A percentile compares a stretch with the other conserved stretches of the same genome.
phyloP scores from a whole-genome alignment of 129 eudicot genomes.

The Centella asiatica region DNA sequence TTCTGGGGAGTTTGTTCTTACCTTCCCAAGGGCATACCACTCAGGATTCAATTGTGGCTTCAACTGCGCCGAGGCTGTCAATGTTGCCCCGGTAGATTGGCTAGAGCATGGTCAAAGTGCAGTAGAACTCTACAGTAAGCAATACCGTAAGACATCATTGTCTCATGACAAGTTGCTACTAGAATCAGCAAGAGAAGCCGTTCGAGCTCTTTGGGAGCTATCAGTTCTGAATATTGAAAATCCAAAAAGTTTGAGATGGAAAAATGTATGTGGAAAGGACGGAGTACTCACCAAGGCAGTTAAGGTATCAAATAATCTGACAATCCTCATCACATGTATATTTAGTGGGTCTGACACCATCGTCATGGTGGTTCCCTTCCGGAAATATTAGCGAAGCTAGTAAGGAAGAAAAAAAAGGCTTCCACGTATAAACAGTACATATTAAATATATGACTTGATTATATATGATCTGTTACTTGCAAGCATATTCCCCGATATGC shows the following conservation, averaged over 20 bases:
- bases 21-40: constrained; percentile 84
- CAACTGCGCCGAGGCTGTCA: constrained; percentile 87
- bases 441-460: too few species aligned
- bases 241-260: constrained; percentile 40
- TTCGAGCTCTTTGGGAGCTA: constrained; percentile 44
- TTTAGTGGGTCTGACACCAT: too few species aligned
- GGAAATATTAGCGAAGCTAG: too few species aligned
- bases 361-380: too few species aligned
- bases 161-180: constrained; percentile 74
- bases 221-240: constrained; percentile 23
- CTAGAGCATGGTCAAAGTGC: constrained; percentile 71
- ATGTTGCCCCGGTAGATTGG: constrained; percentile 87
- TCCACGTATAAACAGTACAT: too few species aligned
- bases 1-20: constrained; percentile 70
- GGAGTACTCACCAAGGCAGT: constrained; percentile 56
- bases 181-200: constrained; percentile 51
- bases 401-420: too few species aligned
- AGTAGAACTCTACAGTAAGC: constrained; percentile 65
- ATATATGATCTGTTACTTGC: background rate
- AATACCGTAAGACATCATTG: constrained; percentile 60
- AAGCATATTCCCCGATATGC: background rate
- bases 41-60: constrained; percentile 84
- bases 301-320: constrained; percentile 29
- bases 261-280: constrained; percentile 49
- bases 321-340: too few species aligned